Evolutionary conservation across 2,329 filamentous ascomycete species (phyloP), one percentile per base, ranked within the genome.

Genomic region (Aureobasidium sp.): DNA sequence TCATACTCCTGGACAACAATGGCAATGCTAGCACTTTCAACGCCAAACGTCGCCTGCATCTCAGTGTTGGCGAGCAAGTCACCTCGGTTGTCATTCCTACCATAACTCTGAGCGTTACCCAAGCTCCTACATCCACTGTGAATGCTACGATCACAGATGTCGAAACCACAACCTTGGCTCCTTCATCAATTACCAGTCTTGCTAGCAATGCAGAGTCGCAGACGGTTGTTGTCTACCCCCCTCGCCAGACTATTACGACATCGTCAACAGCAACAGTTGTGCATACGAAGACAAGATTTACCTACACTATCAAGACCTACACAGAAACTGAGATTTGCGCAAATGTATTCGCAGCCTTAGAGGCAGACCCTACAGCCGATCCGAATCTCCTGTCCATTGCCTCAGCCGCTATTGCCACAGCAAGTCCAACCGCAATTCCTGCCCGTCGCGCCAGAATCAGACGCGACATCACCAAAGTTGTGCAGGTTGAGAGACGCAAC

Each of bases 1-100:
- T 80, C 9, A 63, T 79, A 10, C 68, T 76, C 55, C 69, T 79
- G 5, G 65, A 76, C 46, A 78, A 78, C 37, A 77, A 79, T 65
- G 77, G 71, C 29, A 69, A 73, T 39, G 74, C 72, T 32, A 69
- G 74, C 17, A 76, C 76, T 1, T 77, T 79, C 55, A 76, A 74
- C n/a, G 78, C 74, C 71, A 68, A 79, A 64, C 71, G 77, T 68
- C 73, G 75, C 69, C 72, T 70, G 67, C 71, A 44, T n/a, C 67
- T 78, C 7, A 69, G 66, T 20, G 76, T 76, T 41, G 75, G 71
- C 5, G 65, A 67, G 15, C 72, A 72, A 47, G 59, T 60, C 1
- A 74, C 72, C 9, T 65, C 60, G 15, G 73, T 71, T 17, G 27
- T 44, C n/a, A 27, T 24, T 6, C 61, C 61, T 24, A 67, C 67